A percentile compares a stretch with the other conserved stretches of the same genome.
Evolutionary conservation across 768 basidiomycete species (phyloP).

Genomic region (Boletus rufocinnamomeus): DNA sequence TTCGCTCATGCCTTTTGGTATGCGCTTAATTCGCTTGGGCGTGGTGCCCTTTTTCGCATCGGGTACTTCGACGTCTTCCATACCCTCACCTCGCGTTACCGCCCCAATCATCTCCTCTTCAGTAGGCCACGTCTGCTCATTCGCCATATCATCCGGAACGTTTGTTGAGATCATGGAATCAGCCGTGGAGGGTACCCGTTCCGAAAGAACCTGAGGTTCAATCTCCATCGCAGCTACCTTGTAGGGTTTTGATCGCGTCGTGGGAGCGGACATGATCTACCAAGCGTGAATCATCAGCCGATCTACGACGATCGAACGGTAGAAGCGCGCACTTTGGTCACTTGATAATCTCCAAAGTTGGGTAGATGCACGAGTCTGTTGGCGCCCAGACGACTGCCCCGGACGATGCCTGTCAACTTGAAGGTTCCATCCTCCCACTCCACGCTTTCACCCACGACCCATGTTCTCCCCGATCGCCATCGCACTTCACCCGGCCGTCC

Average conservation of each 20-base stretch:
- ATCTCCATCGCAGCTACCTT: conserved; percentile 59
- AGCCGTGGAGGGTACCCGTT: conserved; percentile 61
- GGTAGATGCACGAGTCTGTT: conserved; percentile 88
- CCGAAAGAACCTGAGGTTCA: conserved; percentile 62
- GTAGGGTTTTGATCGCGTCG: conserved; percentile 38
- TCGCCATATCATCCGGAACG: conserved; percentile 84
- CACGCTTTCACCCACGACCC: conserved; percentile 69
- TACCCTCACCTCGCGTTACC: conserved; percentile 19
- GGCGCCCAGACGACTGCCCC: conserved; percentile 75
- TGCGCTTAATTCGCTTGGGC: conserved; percentile 73
- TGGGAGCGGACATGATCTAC: conserved; percentile 72
- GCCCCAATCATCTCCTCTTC: conserved; percentile 85
- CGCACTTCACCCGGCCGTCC: conserved; percentile 77
- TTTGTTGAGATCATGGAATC: conserved; percentile 89
- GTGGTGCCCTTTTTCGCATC: conserved; percentile 74
- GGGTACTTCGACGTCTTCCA: conserved; percentile 42
- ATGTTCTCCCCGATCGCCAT: conserved; percentile 82
- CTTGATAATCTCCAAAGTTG: conserved; percentile 84
- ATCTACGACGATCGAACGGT: neutral
- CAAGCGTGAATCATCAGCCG: neutral
- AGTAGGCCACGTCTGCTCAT: conserved; percentile 99
- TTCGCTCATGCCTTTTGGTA: conserved; percentile 95
- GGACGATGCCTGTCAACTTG: conserved; percentile 78
- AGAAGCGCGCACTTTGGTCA: conserved; percentile 61
- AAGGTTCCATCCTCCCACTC: conserved; percentile 66